These are phyloP conservation scores for Oryza rufipogon DNA, from an alignment of 176 grass and related monocot genomes.

Conservation along the genomic window DNA sequence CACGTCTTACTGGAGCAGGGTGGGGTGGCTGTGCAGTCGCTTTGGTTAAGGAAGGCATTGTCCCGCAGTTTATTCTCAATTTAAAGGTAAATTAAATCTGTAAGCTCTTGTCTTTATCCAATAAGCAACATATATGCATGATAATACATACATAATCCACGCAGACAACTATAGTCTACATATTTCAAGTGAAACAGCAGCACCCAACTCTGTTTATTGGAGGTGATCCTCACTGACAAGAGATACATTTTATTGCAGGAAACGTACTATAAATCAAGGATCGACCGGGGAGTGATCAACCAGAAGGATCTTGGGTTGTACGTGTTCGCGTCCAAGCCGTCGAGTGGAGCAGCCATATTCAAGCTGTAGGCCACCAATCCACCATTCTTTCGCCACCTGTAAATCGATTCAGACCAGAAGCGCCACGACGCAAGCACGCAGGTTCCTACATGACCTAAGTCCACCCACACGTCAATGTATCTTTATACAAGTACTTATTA, in stretches of 20 bases:
- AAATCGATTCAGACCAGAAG: conserved; percentile 21
- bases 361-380: conserved; percentile 48
- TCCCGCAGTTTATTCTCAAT: conserved; percentile 90
- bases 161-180: not conserved
- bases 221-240: not conserved
- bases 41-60: conserved; percentile 83
- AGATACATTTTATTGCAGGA: conserved; percentile 47
- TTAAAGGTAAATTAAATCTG: conserved; percentile 63
- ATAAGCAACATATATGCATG: not conserved
- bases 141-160: not conserved
- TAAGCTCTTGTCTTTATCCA: not conserved
- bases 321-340: conserved; percentile 94
- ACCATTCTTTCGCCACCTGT: conserved; percentile 4
- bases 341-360: conserved; percentile 87
- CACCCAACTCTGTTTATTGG: not conserved
- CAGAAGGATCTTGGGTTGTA: conserved; percentile 71
- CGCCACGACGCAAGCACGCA: not conserved
- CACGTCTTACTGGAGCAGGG: conserved; percentile 89
- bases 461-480: not conserved
- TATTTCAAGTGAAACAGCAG: not conserved
- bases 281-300: conserved; percentile 73
- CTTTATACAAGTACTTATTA: not conserved
- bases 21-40: conserved; percentile 95
- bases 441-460: not conserved
- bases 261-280: conserved; percentile 76